phyloP scores from a whole-genome alignment of 1,139 yeast genomes.

The Sugiyamaella neomexicana region DNA sequence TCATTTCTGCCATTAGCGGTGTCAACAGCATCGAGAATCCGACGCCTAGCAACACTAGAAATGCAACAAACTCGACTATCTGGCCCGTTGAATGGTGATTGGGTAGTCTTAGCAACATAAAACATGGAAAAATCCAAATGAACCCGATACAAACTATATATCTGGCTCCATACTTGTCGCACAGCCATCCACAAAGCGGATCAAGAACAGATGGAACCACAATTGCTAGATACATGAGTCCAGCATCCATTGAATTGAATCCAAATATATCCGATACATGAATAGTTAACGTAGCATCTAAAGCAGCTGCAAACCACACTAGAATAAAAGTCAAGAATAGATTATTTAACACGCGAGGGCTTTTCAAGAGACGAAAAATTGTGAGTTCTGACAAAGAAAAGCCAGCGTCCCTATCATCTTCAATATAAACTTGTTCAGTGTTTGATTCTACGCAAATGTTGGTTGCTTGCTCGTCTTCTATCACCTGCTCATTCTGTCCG shows the following conservation, averaged over 20 bases:
- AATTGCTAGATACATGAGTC: conserved; percentile 39
- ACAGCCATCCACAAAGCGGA: conserved; percentile 37
- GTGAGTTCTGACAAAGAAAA: neutral
- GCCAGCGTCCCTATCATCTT: too few species aligned
- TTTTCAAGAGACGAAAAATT: conserved; percentile 22
- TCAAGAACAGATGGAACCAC: conserved; percentile 39
- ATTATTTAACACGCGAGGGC: conserved; percentile 32
- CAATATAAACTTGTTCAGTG: too few species aligned
- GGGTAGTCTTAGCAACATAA: conserved; percentile 38
- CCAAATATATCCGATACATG: conserved; percentile 38
- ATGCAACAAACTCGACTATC: conserved; percentile 36
- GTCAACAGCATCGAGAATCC: conserved; percentile 33
- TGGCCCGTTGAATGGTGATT: conserved; percentile 31
- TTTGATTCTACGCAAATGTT: too few species aligned
- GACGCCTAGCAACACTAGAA: conserved; percentile 36
- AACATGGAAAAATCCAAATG: conserved; percentile 30
- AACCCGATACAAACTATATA: conserved; percentile 35
- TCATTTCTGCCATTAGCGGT: conserved; percentile 38
- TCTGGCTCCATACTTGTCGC: conserved; percentile 39
- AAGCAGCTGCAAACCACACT: conserved; percentile 38
- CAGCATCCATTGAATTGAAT: conserved; percentile 37
- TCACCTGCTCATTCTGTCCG: too few species aligned
- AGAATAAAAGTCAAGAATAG: conserved; percentile 34
- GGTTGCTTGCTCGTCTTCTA: too few species aligned
- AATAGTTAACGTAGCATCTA: conserved; percentile 41